Base-by-base conservation (phyloP, 169 alveolate species). In the Hepatocystis sp. region DNA sequence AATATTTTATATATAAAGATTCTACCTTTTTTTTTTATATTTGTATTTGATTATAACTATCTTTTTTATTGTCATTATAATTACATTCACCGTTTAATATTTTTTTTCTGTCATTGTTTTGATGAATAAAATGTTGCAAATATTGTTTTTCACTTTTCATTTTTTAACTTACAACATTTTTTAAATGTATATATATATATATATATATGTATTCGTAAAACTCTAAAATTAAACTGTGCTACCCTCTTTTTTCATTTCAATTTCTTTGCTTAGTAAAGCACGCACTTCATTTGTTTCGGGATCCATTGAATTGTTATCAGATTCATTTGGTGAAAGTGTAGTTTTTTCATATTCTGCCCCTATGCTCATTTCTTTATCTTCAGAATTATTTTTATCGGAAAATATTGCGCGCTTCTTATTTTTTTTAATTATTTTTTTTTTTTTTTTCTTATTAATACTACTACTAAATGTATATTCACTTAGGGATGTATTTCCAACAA, bases 211-310 rank as follows among this genome's bases (percentile, higher is more conserved):
- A n/a, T n/a, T n/a, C n/a, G n/a, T n/a, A n/a, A n/a, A n/a, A n/a
- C n/a, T n/a, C n/a, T n/a, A n/a, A n/a, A 7, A 36, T 5, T 5
- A 36, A 7, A 10, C 15, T 36, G 47, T 7, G 5, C 10, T 10
- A 7, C 15, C 47, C n/a, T 34, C 49, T 64, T 46, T 61, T 81
- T 81, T 81, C 53, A 61, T 81, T 46, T 61, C 84, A 61, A 81
- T 61, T 49, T 81, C 89, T 64, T 27, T 39, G 60, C 49, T 64
- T 32, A 81, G 40, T 21, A 81, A 47, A 11, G 60, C 49, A 53
- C 89, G 89, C 19, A 81, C 47, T 81, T 81, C 84, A 40, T 49
- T 81, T 36, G 81, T 65, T 81, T 81, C 84, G 30, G 13, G 19
- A 34, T 81, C 67, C 61, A 84, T 61, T 21, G 66, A 25, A 13